Percentiles rank a stretch among this genome's conserved stretches.
phyloP scores from a whole-genome alignment of 2,329 filamentous ascomycete genomes.

The Penicillium janthinellum region DNA sequence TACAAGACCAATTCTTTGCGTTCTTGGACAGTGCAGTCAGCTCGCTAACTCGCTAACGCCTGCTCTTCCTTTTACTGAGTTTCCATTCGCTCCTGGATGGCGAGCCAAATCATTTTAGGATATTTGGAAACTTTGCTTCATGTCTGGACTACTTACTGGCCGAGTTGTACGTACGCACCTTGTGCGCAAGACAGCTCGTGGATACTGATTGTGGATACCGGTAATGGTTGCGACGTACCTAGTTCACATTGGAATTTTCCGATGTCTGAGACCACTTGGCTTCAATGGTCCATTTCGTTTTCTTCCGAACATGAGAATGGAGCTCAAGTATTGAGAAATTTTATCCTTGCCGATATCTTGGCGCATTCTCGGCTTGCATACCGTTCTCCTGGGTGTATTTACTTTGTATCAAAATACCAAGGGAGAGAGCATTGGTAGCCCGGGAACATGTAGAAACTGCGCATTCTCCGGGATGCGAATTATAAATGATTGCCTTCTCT shows the following conservation, averaged over 20 bases:
- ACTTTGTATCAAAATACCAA: neutral
- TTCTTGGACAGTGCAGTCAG: no score
- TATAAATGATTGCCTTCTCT: neutral
- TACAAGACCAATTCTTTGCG: no score
- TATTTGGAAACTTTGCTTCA: neutral
- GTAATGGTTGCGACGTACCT: neutral
- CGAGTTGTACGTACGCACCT: neutral
- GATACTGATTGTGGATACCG: neutral
- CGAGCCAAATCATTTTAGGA: neutral
- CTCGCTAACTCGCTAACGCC: no score
- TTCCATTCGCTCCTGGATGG: no score
- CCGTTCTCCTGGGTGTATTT: neutral
- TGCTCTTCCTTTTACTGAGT: no score
- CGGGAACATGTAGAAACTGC: neutral
- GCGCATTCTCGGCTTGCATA: neutral
- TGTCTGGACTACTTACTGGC: neutral
- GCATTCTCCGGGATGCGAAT: neutral
- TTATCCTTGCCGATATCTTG: neutral
- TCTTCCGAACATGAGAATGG: neutral
- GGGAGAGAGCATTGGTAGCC: neutral
- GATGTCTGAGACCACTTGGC: neutral
- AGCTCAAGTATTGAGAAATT: neutral
- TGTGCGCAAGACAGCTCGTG: neutral
- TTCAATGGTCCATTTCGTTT: no score
- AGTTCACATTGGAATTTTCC: neutral